These are phyloP conservation scores for Globisporangium nodosum DNA, from an alignment of 352 stramenopile genomes.

Conservation along the genomic window DNA sequence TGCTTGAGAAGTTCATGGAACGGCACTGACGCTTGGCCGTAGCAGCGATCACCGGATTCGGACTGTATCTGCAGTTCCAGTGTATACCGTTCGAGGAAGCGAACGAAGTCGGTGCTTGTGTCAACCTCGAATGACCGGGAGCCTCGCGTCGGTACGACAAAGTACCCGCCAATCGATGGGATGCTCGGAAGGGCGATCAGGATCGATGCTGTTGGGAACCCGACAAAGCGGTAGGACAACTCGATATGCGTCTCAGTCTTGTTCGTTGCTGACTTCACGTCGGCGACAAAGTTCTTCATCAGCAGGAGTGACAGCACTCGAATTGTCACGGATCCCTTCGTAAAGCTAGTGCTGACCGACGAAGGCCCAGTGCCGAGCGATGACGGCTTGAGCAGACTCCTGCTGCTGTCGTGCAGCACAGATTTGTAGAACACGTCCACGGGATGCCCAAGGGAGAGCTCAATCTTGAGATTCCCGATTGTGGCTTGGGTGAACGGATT, in stretches of 20 bases:
- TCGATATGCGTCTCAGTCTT: background rate
- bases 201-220: slow-evolving; percentile 8
- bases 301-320: slow-evolving; percentile 12
- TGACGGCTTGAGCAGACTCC: background rate
- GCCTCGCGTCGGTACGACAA: slow-evolving; percentile 3
- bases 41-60: background rate
- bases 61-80: slow-evolving; percentile 3
- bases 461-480: slow-evolving; percentile 11
- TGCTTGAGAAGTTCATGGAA: background rate
- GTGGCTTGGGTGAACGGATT: slow-evolving; percentile 10
- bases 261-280: background rate
- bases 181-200: background rate
- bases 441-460: slow-evolving; percentile 5
- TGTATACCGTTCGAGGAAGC: slow-evolving; percentile 5
- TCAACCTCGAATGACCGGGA: slow-evolving; percentile 7
- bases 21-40: background rate
- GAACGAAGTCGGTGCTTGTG: slow-evolving; percentile 1
- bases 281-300: slow-evolving; percentile 13
- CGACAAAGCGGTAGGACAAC: slow-evolving; percentile 16
- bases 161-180: slow-evolving; percentile 9
- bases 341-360: background rate
- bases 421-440: slow-evolving; percentile 17
- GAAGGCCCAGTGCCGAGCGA: background rate
- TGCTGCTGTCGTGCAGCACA: slow-evolving; percentile 6
- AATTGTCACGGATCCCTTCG: slow-evolving; percentile 1